Conservation (phyloP, 768 basidiomycete genomes). For the Artomyces pyxidatus region DNA sequence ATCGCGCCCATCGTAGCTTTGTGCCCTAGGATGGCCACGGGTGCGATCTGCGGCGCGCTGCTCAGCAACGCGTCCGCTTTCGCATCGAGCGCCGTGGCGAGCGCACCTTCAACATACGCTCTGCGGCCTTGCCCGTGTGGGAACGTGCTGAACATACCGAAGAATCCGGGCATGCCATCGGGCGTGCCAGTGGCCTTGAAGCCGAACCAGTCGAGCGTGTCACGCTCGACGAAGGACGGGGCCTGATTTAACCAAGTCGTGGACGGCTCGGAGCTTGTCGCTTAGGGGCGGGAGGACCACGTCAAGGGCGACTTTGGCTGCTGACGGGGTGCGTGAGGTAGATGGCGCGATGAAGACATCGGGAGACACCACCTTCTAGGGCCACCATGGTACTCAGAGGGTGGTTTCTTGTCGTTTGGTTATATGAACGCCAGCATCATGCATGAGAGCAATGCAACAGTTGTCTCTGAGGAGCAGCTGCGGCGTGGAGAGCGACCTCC, state of each 20-base stretch:
- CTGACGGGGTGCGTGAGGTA: background rate
- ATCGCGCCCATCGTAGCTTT: background rate
- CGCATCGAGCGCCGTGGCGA: background rate
- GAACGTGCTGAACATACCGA: background rate
- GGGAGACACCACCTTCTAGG: too few relatives aligned
- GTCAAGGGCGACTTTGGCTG: conserved; percentile 16
- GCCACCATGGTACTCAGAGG: too few relatives aligned
- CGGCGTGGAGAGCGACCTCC: too few relatives aligned
- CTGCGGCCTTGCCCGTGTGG: background rate
- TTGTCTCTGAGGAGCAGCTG: too few relatives aligned
- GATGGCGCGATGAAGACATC: too few relatives aligned
- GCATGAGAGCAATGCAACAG: too few relatives aligned
- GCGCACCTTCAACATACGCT: conserved; percentile 1
- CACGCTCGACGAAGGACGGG: background rate
- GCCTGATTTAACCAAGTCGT: background rate
- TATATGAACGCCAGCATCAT: too few relatives aligned
- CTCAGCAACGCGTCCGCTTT: background rate
- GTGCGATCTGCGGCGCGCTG: background rate
- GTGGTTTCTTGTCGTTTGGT: too few relatives aligned
- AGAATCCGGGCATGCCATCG: background rate
- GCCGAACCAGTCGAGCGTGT: background rate
- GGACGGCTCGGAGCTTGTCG: background rate
- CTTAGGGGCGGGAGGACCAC: conserved; percentile 1
- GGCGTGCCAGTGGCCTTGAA: background rate
- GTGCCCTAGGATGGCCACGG: conserved; percentile 1